These are phyloP conservation scores for Beauveria medogensis DNA, from an alignment of 2,329 filamentous ascomycete species.

Conservation along the genomic window DNA sequence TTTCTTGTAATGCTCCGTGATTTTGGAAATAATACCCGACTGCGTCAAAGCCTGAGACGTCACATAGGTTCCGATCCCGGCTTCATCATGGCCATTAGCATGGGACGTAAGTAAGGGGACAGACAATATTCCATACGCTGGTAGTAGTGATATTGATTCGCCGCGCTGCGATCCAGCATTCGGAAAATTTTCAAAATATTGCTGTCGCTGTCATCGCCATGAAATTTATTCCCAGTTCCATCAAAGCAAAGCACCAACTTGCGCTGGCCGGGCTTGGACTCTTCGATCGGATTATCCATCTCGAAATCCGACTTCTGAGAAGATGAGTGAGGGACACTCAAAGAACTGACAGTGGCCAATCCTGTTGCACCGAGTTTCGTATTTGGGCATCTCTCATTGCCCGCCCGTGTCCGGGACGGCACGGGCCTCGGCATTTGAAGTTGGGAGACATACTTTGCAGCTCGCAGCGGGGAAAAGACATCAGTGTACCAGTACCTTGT, in stretches of 20 bases:
- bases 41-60: constrained; percentile 51
- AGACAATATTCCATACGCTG: constrained; percentile 37
- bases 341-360: background rate
- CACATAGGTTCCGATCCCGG: constrained; percentile 67
- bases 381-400: background rate
- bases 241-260: constrained; percentile 57
- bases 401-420: background rate
- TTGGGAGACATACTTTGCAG: background rate
- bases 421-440: background rate
- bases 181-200: constrained; percentile 65
- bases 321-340: background rate
- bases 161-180: constrained; percentile 56
- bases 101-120: background rate
- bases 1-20: constrained; percentile 61
- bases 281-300: constrained; percentile 7
- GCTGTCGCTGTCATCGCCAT: constrained; percentile 54
- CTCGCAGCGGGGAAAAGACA: background rate
- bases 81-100: constrained; percentile 22
- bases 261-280: constrained; percentile 13
- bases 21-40: constrained; percentile 45
- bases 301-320: too few species aligned
- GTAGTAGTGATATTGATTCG: constrained; percentile 57
- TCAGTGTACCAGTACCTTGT: background rate
- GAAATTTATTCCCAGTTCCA: constrained; percentile 56
- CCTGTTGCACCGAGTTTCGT: background rate